Percentiles rank a stretch among this genome's conserved stretches.
Evolutionary conservation across 305 asterid species (phyloP).

Genomic region (Coffea humblotiana): DNA sequence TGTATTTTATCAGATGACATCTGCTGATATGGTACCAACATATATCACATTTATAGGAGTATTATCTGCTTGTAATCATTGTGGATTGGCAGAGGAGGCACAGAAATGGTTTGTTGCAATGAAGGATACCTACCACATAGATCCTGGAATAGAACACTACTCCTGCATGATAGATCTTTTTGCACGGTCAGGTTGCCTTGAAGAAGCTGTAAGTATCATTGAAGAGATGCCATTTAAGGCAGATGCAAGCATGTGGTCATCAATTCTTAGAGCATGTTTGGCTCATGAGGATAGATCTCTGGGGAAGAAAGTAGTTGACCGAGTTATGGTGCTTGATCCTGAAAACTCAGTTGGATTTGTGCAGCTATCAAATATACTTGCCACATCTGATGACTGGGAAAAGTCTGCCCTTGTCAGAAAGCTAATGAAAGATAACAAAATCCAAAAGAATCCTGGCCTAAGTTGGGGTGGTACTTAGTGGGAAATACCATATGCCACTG

Average conservation of each 20-base stretch:
- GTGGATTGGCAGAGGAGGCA: constrained; percentile 80
- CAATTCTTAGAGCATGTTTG: constrained; percentile 74
- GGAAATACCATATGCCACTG: neutral
- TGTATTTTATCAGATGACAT: constrained; percentile 65
- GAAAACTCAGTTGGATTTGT: constrained; percentile 66
- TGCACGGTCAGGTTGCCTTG: constrained; percentile 61
- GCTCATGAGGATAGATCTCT: constrained; percentile 56
- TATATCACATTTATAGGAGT: constrained; percentile 69
- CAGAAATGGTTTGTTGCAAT: constrained; percentile 58
- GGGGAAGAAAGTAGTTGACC: constrained; percentile 49
- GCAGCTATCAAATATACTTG: constrained; percentile 75
- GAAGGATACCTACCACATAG: constrained; percentile 50
- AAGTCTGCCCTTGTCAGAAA: constrained; percentile 61
- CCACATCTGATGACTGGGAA: constrained; percentile 78
- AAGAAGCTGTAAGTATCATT: constrained; percentile 62
- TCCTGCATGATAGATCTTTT: constrained; percentile 87
- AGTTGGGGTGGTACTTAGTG: constrained; percentile 58
- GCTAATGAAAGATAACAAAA: constrained; percentile 58
- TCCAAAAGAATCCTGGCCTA: constrained; percentile 60
- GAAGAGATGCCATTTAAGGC: constrained; percentile 50
- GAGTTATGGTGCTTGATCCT: constrained; percentile 67
- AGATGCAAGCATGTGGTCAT: constrained; percentile 77
- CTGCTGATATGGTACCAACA: constrained; percentile 42
- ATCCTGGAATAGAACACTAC: constrained; percentile 87
- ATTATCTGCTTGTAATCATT: constrained; percentile 86